phyloP scores from a whole-genome alignment of 495 filamentous ascomycete genomes.

The Schizothecium vesticola region DNA sequence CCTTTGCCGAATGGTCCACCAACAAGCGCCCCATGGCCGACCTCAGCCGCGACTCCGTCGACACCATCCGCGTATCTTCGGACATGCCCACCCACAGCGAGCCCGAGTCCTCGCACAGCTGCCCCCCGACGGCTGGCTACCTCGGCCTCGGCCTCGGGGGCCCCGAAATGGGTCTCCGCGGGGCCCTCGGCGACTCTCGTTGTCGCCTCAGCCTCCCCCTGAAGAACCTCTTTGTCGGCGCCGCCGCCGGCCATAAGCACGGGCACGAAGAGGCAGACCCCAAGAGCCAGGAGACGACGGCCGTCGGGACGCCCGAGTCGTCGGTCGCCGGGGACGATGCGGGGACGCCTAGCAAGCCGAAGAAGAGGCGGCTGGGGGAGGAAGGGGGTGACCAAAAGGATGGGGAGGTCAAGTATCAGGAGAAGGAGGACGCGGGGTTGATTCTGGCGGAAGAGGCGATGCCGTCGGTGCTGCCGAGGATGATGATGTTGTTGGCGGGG shows the following conservation, averaged over 20 bases:
- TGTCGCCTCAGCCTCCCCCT: slow-evolving; percentile 16
- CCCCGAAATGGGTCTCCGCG: slow-evolving; percentile 29
- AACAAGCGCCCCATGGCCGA: not conserved
- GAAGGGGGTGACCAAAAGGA: not conserved
- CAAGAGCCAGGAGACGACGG: not conserved
- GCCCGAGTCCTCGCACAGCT: slow-evolving; percentile 2
- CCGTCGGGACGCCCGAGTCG: not conserved
- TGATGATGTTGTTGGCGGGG: slow-evolving; percentile 28
- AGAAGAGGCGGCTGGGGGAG: slow-evolving; percentile 2
- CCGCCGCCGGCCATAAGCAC: not conserved
- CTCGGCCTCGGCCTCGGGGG: slow-evolving; percentile 35
- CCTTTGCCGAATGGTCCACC: slow-evolving; percentile 2
- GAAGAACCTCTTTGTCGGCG: slow-evolving; percentile 1
- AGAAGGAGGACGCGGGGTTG: not conserved
- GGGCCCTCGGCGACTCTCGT: slow-evolving; percentile 24
- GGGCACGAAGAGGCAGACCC: not conserved
- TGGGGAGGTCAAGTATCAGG: not conserved
- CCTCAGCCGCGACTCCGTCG: slow-evolving; percentile 18
- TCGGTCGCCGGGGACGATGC: not conserved
- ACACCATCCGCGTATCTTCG: slow-evolving; percentile 12
- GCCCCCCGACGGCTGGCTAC: slow-evolving; percentile 36
- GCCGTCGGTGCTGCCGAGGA: slow-evolving; percentile 14
- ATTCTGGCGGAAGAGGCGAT: not conserved
- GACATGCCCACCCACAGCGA: not conserved
- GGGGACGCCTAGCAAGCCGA: not conserved